Evolutionary conservation across 352 stramenopile species (phyloP), one percentile per base, ranked within the genome.

Genomic region (Pythium dissotocum): DNA sequence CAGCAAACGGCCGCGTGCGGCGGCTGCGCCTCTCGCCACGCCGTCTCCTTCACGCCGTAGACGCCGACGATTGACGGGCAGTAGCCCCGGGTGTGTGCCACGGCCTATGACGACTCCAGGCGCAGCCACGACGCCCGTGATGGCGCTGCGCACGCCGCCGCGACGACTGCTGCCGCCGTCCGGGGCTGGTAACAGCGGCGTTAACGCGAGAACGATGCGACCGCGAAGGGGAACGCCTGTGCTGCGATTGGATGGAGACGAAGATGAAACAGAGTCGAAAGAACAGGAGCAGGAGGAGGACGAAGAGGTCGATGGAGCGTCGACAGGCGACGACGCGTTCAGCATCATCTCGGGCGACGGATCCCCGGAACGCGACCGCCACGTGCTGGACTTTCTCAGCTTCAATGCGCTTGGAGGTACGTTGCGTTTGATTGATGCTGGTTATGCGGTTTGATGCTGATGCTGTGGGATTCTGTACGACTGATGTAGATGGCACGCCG

Each of bases 311-410:
- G 46, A 68, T 68, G 58, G 73, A 58, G 26, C 65, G 53, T 58
- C 60, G 21, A 66, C 72, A n/a, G 42, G 32, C 35, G 74, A 77
- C 4, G 81, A 87, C n/a, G 51, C 66, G 52, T 60, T 87, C 30
- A 89, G 77, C 52, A 70, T 88, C 38, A 79, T 88, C 51, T 88
- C 80, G 9, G 77, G 70, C 42, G 77, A 89, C 48, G 69, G 58
- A 24, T 70, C 61, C 6, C 67, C 67, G 32, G 66, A 68, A 28
- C 59, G 66, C 21, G 60, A 72, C 26, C 54, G 66, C 53, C 59
- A 72, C 59, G 69, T 75, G 33, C 59, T 75, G 12, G 84, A 91
- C 42, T 89, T 90, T 44, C 75, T 91, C 49, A 75, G 28, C 48
- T 63, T 76, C 35, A 55, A 66, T 8, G 44, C 70, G 26, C 49